Percentiles rank a stretch among this genome's conserved stretches.
Evolutionary conservation across 2,329 filamentous ascomycete species (phyloP).

Genomic region (Neophaeococcomyces mojaviensis): DNA sequence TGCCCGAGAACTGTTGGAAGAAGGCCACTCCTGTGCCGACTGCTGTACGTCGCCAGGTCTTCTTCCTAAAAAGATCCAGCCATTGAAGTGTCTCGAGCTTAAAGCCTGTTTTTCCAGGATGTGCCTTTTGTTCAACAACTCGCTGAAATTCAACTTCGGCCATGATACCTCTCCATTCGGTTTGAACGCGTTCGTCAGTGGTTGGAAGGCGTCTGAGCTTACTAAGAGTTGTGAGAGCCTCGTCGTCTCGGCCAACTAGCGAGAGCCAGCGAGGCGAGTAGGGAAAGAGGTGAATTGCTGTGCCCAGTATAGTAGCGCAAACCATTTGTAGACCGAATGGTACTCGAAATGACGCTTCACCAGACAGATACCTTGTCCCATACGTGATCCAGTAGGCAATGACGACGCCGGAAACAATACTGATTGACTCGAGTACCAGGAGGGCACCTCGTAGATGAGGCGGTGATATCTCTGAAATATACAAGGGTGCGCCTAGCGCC

Average conservation of each 20-base stretch:
- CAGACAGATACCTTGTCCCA: conserved; percentile 38
- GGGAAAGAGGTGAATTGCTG: conserved; percentile 40
- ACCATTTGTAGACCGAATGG: conserved; percentile 35
- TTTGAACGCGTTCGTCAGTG: conserved; percentile 37
- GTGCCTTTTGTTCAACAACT: conserved; percentile 33
- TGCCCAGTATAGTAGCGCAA: conserved; percentile 26
- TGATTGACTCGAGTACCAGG: conserved; percentile 41
- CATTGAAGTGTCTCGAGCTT: conserved; percentile 34
- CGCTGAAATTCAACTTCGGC: conserved; percentile 43
- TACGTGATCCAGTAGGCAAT: conserved; percentile 49
- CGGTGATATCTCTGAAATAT: conserved; percentile 18
- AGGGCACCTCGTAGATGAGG: conserved; percentile 27
- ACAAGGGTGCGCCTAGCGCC: conserved; percentile 13
- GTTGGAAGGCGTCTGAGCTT: conserved; percentile 37
- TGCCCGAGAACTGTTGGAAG: conserved; percentile 38
- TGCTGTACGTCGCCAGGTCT: conserved; percentile 36
- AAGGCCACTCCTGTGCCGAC: conserved; percentile 37
- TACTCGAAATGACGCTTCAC: conserved; percentile 39
- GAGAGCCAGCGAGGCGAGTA: conserved; percentile 42
- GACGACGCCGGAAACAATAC: conserved; percentile 42
- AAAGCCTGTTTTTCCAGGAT: conserved; percentile 27
- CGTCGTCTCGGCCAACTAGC: conserved; percentile 32
- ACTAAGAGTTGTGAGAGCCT: conserved; percentile 31
- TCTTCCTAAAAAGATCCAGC: conserved; percentile 41
- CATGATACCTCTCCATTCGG: conserved; percentile 45